Evolutionary conservation across 805 yeast genomes (phyloP).

Genomic region (Wickerhamiella qilinensis): DNA sequence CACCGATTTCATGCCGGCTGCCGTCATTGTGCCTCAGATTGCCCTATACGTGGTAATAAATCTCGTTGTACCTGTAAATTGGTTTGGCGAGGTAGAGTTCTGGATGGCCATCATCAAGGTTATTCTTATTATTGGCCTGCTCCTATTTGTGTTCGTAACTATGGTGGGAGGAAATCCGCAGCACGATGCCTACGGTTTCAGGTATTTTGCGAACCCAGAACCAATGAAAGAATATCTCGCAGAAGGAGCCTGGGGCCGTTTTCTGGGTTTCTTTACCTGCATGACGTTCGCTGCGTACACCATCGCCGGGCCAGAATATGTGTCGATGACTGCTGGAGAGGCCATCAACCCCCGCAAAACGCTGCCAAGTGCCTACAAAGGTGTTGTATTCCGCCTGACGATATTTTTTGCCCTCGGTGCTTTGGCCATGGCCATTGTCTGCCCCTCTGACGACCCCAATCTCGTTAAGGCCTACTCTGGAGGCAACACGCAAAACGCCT

Average conservation of each 20-base stretch:
- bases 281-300: slow-evolving; percentile 60
- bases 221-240: slow-evolving; percentile 52
- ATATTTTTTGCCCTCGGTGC: slow-evolving; percentile 60
- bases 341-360: slow-evolving; percentile 53
- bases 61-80: slow-evolving; percentile 46
- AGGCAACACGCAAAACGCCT: slow-evolving; percentile 31
- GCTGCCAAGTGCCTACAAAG: slow-evolving; percentile 64
- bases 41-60: slow-evolving; percentile 48
- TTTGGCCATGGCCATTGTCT: slow-evolving; percentile 60
- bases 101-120: slow-evolving; percentile 63
- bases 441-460: slow-evolving; percentile 51
- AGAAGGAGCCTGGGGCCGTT: slow-evolving; percentile 49
- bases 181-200: slow-evolving; percentile 44
- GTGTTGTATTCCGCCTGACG: slow-evolving; percentile 51
- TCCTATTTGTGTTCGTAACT: slow-evolving; percentile 58
- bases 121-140: slow-evolving; percentile 55
- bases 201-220: slow-evolving; percentile 40
- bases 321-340: slow-evolving; percentile 77
- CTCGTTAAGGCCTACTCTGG: slow-evolving; percentile 40
- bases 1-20: slow-evolving; percentile 57
- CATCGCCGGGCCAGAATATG: slow-evolving; percentile 75
- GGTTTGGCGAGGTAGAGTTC: slow-evolving; percentile 73
- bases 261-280: slow-evolving; percentile 58
- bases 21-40: slow-evolving; percentile 48
- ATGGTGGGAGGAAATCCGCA: slow-evolving; percentile 82